Conservation (phyloP, 306 rosid species). For the Calophaca sinica region DNA sequence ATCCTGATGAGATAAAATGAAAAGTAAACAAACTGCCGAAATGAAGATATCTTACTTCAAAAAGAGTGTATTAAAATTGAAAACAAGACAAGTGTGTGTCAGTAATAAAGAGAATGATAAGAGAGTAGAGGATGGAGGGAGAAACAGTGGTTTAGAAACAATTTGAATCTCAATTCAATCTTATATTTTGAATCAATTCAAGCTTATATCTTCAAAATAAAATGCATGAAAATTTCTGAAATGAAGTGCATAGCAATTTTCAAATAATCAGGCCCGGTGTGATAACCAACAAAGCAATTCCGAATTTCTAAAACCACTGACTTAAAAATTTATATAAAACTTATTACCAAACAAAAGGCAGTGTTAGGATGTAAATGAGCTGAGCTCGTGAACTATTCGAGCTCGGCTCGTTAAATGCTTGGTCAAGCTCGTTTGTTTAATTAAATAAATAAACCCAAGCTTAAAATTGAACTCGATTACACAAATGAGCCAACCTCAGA, state of each 20-base stretch:
- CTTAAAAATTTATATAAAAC: not conserved
- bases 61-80: not conserved
- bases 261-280: not conserved
- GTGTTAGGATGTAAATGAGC: no score
- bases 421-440: no score
- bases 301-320: not conserved
- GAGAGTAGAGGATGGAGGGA: not conserved
- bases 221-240: not conserved
- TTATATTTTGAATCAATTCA: not conserved
- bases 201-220: not conserved
- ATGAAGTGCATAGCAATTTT: not conserved
- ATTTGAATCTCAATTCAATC: slow-evolving; percentile 10
- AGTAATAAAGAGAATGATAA: not conserved
- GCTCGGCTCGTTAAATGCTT: no score
- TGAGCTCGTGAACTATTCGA: no score
- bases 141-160: not conserved
- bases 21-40: not conserved
- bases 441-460: no score
- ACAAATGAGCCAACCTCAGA: no score
- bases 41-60: slow-evolving; percentile 18
- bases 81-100: no score
- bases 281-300: not conserved
- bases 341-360: no score
- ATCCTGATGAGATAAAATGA: slow-evolving; percentile 56
- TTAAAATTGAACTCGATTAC: no score